A percentile compares a stretch with the other conserved stretches of the same genome.
Conservation (phyloP, 2,329 filamentous ascomycete genomes). For the Alternaria sp. region DNA sequence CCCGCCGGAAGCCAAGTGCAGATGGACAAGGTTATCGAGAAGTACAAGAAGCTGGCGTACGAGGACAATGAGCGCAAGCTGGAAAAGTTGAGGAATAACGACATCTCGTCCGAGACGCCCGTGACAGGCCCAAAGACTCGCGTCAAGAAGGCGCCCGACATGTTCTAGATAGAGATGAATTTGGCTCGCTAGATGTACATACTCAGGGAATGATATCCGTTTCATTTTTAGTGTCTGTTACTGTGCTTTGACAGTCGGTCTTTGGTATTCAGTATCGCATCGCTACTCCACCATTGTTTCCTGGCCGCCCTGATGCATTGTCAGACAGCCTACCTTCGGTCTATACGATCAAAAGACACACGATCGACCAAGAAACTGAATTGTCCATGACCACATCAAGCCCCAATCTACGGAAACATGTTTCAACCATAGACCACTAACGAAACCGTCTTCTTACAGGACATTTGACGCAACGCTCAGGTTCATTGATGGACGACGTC, state of each 20-base stretch:
- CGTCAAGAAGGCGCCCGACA: conserved; percentile 27
- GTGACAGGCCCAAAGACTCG: conserved; percentile 25
- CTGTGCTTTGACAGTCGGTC: background rate
- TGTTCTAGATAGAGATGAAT: conserved; percentile 11
- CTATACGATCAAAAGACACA: background rate
- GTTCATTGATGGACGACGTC: no score
- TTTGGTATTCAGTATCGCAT: background rate
- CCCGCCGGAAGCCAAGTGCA: conserved; percentile 65
- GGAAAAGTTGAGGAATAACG: conserved; percentile 44
- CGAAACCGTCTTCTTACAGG: background rate
- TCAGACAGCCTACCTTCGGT: background rate
- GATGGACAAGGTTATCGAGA: conserved; percentile 65
- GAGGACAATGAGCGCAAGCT: conserved; percentile 64
- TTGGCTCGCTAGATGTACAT: conserved; percentile 20
- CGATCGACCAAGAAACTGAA: background rate
- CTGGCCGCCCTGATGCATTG: background rate
- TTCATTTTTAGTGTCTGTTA: background rate
- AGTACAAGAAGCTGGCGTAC: conserved; percentile 65
- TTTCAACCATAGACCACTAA: background rate
- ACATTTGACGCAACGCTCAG: no score
- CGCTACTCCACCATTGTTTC: background rate
- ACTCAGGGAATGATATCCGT: conserved; percentile 29
- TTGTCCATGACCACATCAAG: background rate
- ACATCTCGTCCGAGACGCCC: conserved; percentile 44
- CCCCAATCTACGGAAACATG: background rate